Evolutionary conservation across 2,329 filamentous ascomycete species (phyloP).

Genomic region (Fusarium paranaense): DNA sequence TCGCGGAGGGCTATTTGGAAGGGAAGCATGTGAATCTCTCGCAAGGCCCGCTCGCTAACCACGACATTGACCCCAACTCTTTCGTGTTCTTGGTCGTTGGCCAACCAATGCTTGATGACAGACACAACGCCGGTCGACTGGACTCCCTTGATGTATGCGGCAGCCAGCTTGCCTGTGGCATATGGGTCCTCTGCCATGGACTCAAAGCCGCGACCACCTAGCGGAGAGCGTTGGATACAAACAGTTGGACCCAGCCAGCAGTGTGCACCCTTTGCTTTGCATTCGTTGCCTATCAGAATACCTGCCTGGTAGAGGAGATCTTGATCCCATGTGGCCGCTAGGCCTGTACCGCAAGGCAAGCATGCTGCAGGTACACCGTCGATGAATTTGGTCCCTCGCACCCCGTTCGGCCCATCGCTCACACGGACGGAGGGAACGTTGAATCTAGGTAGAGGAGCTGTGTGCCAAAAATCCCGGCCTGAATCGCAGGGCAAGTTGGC

Average conservation of each 20-base stretch:
- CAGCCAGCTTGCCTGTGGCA: neutral
- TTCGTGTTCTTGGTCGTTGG: conserved; percentile 16
- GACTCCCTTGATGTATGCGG: conserved; percentile 4
- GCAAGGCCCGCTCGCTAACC: neutral
- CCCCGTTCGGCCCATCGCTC: neutral
- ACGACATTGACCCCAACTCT: neutral
- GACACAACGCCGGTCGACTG: neutral
- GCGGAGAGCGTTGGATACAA: conserved; percentile 3
- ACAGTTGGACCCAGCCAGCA: conserved; percentile 11
- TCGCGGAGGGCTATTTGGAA: conserved; percentile 55
- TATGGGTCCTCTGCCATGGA: conserved; percentile 9
- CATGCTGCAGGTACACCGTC: conserved; percentile 8
- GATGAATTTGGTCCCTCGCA: neutral
- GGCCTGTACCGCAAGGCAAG: conserved; percentile 9
- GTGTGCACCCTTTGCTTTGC: conserved; percentile 13
- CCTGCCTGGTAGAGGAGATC: conserved; percentile 17
- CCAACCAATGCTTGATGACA: conserved; percentile 9
- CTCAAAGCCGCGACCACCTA: conserved; percentile 10
- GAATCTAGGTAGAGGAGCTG: conserved; percentile 1
- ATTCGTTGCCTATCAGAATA: conserved; percentile 10
- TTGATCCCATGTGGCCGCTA: conserved; percentile 26
- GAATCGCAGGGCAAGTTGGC: neutral
- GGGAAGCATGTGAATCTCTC: conserved; percentile 53
- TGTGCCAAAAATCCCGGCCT: conserved; percentile 21
- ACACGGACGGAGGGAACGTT: neutral